Conservation (phyloP, 139 green algal species). For the Chlorokybus atmophyticus region DNA sequence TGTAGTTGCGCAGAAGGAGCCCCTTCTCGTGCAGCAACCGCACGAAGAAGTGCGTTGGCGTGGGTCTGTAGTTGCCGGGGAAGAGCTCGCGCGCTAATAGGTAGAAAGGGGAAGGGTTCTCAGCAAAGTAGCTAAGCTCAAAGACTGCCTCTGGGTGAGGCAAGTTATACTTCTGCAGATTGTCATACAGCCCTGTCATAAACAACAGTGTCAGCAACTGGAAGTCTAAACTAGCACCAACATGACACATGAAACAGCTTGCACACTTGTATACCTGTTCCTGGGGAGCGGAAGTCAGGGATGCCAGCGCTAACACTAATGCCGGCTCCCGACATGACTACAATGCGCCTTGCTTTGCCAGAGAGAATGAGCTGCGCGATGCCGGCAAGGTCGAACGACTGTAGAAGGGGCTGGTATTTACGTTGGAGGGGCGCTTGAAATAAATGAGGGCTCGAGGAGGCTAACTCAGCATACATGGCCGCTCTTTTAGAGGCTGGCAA, state of each 20-base stretch:
- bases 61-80: constrained; percentile 55
- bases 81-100: constrained; percentile 49
- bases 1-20: constrained; percentile 54
- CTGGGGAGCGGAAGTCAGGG: constrained; percentile 46
- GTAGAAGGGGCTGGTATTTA: no score
- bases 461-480: no score
- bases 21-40: constrained; percentile 69
- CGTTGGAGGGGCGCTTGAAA: no score
- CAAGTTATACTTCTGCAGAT: constrained; percentile 36
- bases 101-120: constrained; percentile 56
- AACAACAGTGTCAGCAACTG: no score
- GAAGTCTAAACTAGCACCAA: no score
- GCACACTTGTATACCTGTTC: no score
- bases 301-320: constrained; percentile 53
- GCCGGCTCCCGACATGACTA: constrained; percentile 39
- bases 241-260: no score
- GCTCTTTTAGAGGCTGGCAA: no score
- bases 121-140: constrained; percentile 49
- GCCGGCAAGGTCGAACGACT: no score
- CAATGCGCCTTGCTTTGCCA: background rate
- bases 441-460: no score
- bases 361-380: no score
- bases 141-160: constrained; percentile 57
- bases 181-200: constrained; percentile 30
- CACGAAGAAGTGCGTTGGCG: constrained; percentile 64